Conservation (phyloP, 1,284 basidiomycete species). For the Ustilago nuda region DNA sequence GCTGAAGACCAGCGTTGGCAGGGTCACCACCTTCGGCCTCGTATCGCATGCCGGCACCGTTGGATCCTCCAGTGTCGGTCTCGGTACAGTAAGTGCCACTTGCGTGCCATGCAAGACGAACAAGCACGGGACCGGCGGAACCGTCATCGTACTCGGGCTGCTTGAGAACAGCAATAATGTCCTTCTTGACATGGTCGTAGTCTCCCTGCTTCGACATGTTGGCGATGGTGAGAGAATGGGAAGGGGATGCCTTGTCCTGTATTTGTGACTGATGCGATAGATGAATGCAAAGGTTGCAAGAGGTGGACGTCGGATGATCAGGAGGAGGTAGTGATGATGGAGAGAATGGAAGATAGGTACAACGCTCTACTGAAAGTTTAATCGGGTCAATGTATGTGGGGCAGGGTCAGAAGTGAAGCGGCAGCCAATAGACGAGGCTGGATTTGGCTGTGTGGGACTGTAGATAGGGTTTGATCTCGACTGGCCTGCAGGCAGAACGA, state of each 20-base stretch:
- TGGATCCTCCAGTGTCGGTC: constrained; percentile 72
- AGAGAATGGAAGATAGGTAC: constrained; percentile 3
- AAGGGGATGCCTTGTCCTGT: neutral
- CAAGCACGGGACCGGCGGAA: constrained; percentile 65
- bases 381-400: constrained; percentile 12
- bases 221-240: neutral
- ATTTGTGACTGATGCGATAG: neutral
- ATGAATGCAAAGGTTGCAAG: neutral
- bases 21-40: constrained; percentile 70
- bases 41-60: constrained; percentile 71
- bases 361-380: neutral
- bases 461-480: constrained; percentile 28
- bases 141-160: constrained; percentile 68
- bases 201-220: constrained; percentile 57
- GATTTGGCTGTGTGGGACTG: constrained; percentile 26
- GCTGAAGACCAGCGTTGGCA: constrained; percentile 71
- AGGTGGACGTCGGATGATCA: constrained; percentile 1
- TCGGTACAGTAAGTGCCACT: constrained; percentile 68
- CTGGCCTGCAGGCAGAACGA: constrained; percentile 1
- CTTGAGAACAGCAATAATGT: constrained; percentile 64
- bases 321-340: neutral
- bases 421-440: constrained; percentile 21
- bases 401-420: neutral
- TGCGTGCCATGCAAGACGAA: constrained; percentile 68
- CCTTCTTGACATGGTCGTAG: constrained; percentile 65